Conservation (phyloP, 805 yeast genomes). For the Maudiozyma saulgeensis region DNA sequence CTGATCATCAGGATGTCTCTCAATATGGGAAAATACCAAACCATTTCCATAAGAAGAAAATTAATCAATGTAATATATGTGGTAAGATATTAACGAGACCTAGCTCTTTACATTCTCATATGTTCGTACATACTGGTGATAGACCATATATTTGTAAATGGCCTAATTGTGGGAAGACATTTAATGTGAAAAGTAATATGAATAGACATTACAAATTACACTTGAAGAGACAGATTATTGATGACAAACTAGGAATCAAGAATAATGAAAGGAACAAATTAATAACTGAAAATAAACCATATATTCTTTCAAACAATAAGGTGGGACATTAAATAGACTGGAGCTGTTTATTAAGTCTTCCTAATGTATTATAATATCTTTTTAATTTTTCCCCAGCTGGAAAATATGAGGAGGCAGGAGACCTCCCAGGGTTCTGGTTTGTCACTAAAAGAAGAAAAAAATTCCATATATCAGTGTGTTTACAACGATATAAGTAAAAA, state of each 20-base stretch:
- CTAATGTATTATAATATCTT: neutral
- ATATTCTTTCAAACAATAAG: neutral
- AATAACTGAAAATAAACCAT: neutral
- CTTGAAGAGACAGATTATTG: slow-evolving; percentile 4
- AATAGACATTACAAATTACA: slow-evolving; percentile 67
- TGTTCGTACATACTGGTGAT: slow-evolving; percentile 66
- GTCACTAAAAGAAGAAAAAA: too few species aligned
- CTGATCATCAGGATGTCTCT: neutral
- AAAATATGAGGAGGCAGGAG: too few species aligned
- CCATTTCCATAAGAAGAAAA: slow-evolving; percentile 1
- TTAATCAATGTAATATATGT: slow-evolving; percentile 43
- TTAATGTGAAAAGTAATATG: slow-evolving; percentile 69
- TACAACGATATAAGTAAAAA: too few species aligned
- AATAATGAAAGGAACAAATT: neutral
- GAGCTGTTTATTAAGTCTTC: neutral
- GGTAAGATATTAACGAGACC: slow-evolving; percentile 66
- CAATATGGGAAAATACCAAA: neutral
- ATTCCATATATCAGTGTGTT: too few species aligned
- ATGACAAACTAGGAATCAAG: neutral
- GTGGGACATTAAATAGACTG: neutral
- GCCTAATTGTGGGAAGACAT: slow-evolving; percentile 53
- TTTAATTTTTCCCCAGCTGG: too few species aligned
- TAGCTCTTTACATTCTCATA: slow-evolving; percentile 66
- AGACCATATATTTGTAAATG: slow-evolving; percentile 54
- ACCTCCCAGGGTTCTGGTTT: too few species aligned